Evolutionary conservation across 257 asterid genomes (phyloP), one percentile per base, ranked within the genome.

Genomic region (Salvia splendens): DNA sequence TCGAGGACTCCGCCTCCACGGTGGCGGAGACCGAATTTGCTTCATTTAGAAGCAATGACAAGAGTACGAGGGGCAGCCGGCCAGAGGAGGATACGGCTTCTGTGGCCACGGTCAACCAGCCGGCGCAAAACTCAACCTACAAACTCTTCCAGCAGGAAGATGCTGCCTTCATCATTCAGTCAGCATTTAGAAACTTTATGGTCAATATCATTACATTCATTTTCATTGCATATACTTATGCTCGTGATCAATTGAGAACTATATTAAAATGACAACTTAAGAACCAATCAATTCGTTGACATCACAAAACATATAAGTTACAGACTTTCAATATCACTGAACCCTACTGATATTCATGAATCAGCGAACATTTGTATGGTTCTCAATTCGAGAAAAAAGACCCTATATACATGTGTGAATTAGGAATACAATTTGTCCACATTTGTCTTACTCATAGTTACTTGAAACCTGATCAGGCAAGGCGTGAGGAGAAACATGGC

Each of bases 101-200:
- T 5, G 43, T 73, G 47, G 82, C 83, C 33, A 84, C 89, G 3
- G 89, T 84, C 10, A 68, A 80, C 17, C 90, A 84, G 76, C 85
- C 84, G 4, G 30, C 61, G 12, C 9, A 46, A 5, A 75, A 77
- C 20, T 84, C 87, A 8, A 53, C 89, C 0, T 68, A 54, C 61
- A 67, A 46, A 46, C 83, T 81, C 28, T 84, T 84, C 68, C 75
- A 61, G 64, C 81, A 75, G 58, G 87, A 84, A 61, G 89, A 82
- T 76, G 87, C 89, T 50, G 90, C 87, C 14, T 41, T 68, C 59
- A 74, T 67, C 77, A 84, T 84, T 41, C 90, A 84, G 77, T 74
- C 85, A 41, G 87, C 90, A 61, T 82, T 84, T 52, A 84, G 84
- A 69, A 64, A 57, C 75, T 80, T 79, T 63, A 77, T 5, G 85